These are phyloP conservation scores for Tricholomella constricta DNA, from an alignment of 768 basidiomycete genomes.

Conservation along the genomic window DNA sequence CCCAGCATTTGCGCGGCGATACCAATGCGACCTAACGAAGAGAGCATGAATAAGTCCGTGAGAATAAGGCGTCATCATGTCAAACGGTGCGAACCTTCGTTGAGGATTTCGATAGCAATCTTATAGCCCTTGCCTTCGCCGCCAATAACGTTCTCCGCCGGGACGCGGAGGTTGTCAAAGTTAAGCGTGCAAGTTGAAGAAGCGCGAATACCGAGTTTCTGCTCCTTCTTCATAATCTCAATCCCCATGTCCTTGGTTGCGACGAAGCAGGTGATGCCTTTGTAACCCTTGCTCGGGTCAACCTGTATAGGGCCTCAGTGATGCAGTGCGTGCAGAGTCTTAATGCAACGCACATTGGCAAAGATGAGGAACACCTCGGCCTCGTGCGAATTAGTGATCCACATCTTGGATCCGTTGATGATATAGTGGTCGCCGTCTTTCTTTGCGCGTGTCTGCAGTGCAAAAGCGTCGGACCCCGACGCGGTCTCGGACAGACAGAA, in stretches of 20 bases:
- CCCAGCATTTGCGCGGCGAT: slow-evolving; percentile 99
- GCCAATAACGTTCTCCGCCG: slow-evolving; percentile 90
- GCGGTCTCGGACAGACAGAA: slow-evolving; percentile 94
- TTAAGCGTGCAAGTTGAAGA: slow-evolving; percentile 93
- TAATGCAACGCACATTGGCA: slow-evolving; percentile 74
- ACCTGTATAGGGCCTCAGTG: slow-evolving; percentile 39
- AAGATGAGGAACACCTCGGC: slow-evolving; percentile 94
- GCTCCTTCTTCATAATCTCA: slow-evolving; percentile 97
- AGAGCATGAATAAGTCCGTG: too few species aligned
- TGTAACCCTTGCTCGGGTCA: slow-evolving; percentile 94
- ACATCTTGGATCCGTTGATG: slow-evolving; percentile 98
- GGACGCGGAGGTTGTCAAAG: slow-evolving; percentile 88
- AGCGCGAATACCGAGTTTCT: slow-evolving; percentile 96
- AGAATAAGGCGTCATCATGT: background rate
- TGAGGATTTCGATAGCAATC: slow-evolving; percentile 95
- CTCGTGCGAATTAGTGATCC: slow-evolving; percentile 96
- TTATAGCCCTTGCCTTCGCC: slow-evolving; percentile 94
- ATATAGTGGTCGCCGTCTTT: slow-evolving; percentile 86
- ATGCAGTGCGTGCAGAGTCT: too few species aligned
- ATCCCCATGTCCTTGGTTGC: slow-evolving; percentile 97
- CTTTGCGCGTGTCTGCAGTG: slow-evolving; percentile 89
- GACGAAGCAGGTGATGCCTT: slow-evolving; percentile 98
- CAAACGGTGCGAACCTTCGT: slow-evolving; percentile 63
- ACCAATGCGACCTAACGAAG: slow-evolving; percentile 64
- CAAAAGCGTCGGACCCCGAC: slow-evolving; percentile 97